Evolutionary conservation across 495 filamentous ascomycete genomes (phyloP).

Genomic region (Daldinia loculata): DNA sequence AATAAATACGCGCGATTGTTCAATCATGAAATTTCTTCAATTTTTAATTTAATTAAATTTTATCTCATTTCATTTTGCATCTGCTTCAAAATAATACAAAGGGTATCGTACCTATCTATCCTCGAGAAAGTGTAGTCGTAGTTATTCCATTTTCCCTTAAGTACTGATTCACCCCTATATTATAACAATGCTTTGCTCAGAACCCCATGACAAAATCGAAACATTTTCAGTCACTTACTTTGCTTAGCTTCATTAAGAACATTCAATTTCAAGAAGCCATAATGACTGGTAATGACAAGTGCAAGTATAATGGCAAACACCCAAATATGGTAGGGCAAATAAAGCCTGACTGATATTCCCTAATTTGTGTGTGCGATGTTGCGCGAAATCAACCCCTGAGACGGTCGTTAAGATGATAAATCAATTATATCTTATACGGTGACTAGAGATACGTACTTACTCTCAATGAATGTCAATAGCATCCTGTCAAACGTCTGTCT

Average conservation of each 20-base stretch:
- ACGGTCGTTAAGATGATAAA: background rate
- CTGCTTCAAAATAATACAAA: background rate
- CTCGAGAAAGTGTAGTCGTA: background rate
- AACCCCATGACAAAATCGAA: background rate
- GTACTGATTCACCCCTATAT: background rate
- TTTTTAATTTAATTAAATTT: conserved; percentile 16
- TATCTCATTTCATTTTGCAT: conserved; percentile 13
- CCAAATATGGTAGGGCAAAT: background rate
- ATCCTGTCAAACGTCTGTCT: background rate
- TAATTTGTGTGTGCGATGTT: background rate
- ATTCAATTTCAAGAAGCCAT: background rate
- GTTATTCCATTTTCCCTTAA: background rate
- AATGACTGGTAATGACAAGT: background rate
- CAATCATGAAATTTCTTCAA: background rate
- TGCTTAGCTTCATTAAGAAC: background rate
- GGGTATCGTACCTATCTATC: background rate
- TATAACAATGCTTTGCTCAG: background rate
- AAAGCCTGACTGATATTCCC: background rate
- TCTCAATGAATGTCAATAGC: background rate
- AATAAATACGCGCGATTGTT: background rate
- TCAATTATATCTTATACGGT: background rate
- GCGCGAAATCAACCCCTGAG: background rate
- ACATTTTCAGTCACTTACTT: background rate
- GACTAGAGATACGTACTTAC: background rate
- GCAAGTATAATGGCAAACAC: background rate